Percentiles rank a stretch among this genome's conserved stretches.
Evolutionary conservation across 1,284 basidiomycete genomes (phyloP).

Genomic region (Leccinum huronense): DNA sequence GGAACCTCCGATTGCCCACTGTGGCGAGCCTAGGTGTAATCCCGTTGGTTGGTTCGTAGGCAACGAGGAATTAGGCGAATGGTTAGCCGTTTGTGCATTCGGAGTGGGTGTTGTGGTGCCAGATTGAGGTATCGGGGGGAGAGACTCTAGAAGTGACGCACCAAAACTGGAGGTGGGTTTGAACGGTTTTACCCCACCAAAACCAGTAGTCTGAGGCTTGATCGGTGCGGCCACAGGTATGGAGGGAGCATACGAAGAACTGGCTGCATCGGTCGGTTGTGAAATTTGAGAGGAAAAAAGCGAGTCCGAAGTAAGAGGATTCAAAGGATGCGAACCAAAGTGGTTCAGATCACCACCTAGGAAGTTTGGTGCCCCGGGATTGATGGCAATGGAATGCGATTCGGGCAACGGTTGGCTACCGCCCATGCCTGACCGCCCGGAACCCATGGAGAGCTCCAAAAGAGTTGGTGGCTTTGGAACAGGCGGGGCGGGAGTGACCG

Average conservation of each 20-base stretch:
- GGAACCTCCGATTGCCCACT: conserved; percentile 36
- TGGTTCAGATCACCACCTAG: conserved; percentile 11
- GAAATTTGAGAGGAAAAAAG: conserved; percentile 42
- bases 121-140: conserved; percentile 71
- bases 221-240: conserved; percentile 38
- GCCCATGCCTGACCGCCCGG: conserved; percentile 26
- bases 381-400: conserved; percentile 24
- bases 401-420: conserved; percentile 34
- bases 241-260: conserved; percentile 35
- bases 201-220: conserved; percentile 80
- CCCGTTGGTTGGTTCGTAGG: conserved; percentile 29
- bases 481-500: conserved; percentile 64
- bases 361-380: conserved; percentile 6
- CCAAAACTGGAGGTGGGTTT: conserved; percentile 91
- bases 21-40: conserved; percentile 27
- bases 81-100: conserved; percentile 22
- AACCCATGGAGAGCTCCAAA: conserved; percentile 72
- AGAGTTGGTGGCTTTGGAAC: conserved; percentile 77
- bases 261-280: conserved; percentile 50
- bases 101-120: conserved; percentile 48
- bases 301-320: conserved; percentile 47
- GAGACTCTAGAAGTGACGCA: conserved; percentile 70
- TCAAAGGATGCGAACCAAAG: conserved; percentile 23
- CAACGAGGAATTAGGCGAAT: conserved; percentile 23
- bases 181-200: conserved; percentile 82